Evolutionary conservation across 345 rosid genomes (phyloP), one percentile per base, ranked within the genome.

Genomic region (Arabidopsis suecica): DNA sequence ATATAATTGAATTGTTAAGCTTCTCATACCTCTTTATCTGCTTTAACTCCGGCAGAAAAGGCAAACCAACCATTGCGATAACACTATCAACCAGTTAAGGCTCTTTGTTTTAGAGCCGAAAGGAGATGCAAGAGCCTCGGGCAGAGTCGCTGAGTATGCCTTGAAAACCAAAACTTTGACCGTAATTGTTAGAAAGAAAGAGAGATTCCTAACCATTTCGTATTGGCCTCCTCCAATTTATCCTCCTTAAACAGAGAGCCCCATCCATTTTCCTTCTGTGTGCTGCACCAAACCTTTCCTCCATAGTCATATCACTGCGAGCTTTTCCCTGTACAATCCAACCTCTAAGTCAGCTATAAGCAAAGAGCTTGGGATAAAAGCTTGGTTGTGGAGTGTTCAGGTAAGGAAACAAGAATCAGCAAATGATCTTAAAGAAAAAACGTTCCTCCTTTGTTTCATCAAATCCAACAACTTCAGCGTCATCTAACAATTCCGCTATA

Each of bases 211-310:
- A 79, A 91, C 98, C 97, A 91, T 94, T 85, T 94, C 98, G 89
- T 94, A 94, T 71, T 86, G 75, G 97, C 98, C 84, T 92, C 97
- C 81, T 91, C 97, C 42, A 90, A 74, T 82, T 91, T 90, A 28
- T 84, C 95, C 44, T 86, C 96, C 77, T 86, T 88, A 66, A 85
- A 94, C 20, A 91, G 80, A 55, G 82, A 73, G 83, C 92, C 61
- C 97, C 97, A 59, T 94, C 96, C 97, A 86, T 91, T 82, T 90
- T 94, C 78, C 97, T 82, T 82, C 93, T 78, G 76, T 91, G 97
- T 63, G 98, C 97, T 44, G 92, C 85, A 67, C 96, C 89, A 69
- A 94, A 88, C 79, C 97, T 87, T 81, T 91, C 98, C 83, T 94
- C 97, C 11, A 82, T 97, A n/a, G 97, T 94, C 98, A 90, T 91